Conservation (phyloP, 1,139 yeast genomes). For the Candida sp. region DNA sequence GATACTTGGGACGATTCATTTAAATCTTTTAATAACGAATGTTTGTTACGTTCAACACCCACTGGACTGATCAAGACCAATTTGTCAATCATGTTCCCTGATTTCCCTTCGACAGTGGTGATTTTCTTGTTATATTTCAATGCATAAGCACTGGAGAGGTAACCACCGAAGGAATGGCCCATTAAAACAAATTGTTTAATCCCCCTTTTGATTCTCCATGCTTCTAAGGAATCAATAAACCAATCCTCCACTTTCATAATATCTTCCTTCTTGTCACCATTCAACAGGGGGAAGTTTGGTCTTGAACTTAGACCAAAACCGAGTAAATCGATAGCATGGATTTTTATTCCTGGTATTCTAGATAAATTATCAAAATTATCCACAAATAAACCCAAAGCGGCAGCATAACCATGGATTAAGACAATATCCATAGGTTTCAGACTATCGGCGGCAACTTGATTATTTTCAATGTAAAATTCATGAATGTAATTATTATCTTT, state of each 20-base stretch:
- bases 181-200: conserved; percentile 64
- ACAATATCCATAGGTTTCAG: conserved; percentile 30
- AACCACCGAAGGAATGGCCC: conserved; percentile 96
- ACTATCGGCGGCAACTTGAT: conserved; percentile 14
- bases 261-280: conserved; percentile 25
- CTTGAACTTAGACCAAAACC: conserved; percentile 47
- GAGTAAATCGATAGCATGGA: conserved; percentile 43
- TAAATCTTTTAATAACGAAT: conserved; percentile 24
- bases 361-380: conserved; percentile 38
- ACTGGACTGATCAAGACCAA: conserved; percentile 44
- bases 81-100: conserved; percentile 29
- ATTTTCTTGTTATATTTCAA: conserved; percentile 49
- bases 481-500: conserved; percentile 50
- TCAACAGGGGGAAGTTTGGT: conserved; percentile 35
- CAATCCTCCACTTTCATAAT: conserved; percentile 58
- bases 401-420: conserved; percentile 47
- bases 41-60: conserved; percentile 38
- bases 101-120: conserved; percentile 20
- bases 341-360: conserved; percentile 37
- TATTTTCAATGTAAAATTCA: conserved; percentile 49
- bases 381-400: conserved; percentile 42
- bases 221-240: conserved; percentile 79
- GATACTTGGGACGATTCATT: conserved; percentile 14
- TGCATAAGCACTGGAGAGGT: conserved; percentile 76
- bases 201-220: conserved; percentile 66